Percentiles rank a stretch among this genome's conserved stretches.
These are phyloP conservation scores for Moesziomyces sp. DNA, from an alignment of 1,284 basidiomycete genomes.

Conservation along the genomic window DNA sequence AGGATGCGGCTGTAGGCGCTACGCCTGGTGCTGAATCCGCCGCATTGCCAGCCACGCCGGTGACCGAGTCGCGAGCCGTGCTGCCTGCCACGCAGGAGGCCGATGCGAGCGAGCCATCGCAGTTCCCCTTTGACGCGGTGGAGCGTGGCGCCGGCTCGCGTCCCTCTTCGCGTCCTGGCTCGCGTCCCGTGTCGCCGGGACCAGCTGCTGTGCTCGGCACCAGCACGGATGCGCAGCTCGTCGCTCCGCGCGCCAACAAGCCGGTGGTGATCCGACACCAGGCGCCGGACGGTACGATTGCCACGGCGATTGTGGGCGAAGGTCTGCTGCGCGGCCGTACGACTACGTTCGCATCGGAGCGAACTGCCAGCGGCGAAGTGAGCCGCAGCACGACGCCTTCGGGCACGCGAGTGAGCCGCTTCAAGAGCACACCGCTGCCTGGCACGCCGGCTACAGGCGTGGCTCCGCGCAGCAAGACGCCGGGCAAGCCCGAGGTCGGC, in stretches of 20 bases:
- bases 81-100: conserved; percentile 5
- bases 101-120: conserved; percentile 11
- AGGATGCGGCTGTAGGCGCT: conserved; percentile 6
- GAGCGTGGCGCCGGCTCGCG: conserved; percentile 20
- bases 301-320: conserved; percentile 54
- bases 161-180: conserved; percentile 31
- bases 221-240: conserved; percentile 13
- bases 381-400: conserved; percentile 48
- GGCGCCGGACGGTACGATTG: conserved; percentile 37
- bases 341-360: conserved; percentile 11
- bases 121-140: conserved; percentile 22
- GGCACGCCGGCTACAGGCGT: conserved; percentile 14
- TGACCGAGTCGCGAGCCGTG: conserved; percentile 18
- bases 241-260: conserved; percentile 44
- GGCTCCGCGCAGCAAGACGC: conserved; percentile 14
- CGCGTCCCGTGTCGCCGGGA: conserved; percentile 38
- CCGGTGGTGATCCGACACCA: conserved; percentile 55
- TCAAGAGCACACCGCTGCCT: conserved; percentile 48
- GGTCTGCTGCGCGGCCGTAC: conserved; percentile 50
- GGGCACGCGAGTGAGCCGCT: conserved; percentile 36
- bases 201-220: conserved; percentile 10
- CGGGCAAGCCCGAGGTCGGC: conserved; percentile 27
- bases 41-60: conserved; percentile 16
- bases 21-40: conserved; percentile 1
- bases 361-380: conserved; percentile 18